Evolutionary conservation across 768 basidiomycete species (phyloP).

Genomic region (Tricholoma saponaceum): DNA sequence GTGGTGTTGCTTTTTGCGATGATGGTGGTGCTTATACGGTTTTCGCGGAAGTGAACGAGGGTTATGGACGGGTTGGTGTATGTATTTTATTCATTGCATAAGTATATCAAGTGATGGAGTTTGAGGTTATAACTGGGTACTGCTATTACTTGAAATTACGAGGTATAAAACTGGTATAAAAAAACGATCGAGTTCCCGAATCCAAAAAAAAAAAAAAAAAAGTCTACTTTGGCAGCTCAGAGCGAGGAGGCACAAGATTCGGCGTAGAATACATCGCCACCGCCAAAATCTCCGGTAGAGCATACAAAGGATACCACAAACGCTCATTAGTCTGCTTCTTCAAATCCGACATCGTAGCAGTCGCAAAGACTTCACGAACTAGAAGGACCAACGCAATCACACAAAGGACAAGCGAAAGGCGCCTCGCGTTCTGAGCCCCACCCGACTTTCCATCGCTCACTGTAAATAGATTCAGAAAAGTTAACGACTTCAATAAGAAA

Average conservation of each 20-base stretch:
- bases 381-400: conserved; percentile 33
- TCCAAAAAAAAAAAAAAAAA: no score
- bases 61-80: no score
- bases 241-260: conserved; percentile 28
- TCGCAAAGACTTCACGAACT: conserved; percentile 32
- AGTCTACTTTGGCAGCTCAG: conserved; percentile 16
- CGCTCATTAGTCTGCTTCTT: conserved; percentile 27
- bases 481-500: neutral
- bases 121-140: no score
- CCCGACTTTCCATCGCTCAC: neutral
- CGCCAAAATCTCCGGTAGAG: conserved; percentile 34
- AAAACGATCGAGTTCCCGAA: no score
- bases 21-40: conserved; percentile 70
- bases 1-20: conserved; percentile 67
- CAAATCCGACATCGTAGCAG: conserved; percentile 26
- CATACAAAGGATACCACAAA: conserved; percentile 39
- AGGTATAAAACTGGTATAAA: no score
- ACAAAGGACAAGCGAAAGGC: conserved; percentile 27
- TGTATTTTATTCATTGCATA: no score
- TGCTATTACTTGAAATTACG: no score
- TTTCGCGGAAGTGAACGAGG: conserved; percentile 21
- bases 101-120: no score
- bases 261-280: conserved; percentile 30
- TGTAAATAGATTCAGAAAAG: neutral
- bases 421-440: conserved; percentile 9